A percentile compares a stretch with the other conserved stretches of the same genome.
Evolutionary conservation across 2,329 filamentous ascomycete species (phyloP).

Genomic region (Penicillium sp.): DNA sequence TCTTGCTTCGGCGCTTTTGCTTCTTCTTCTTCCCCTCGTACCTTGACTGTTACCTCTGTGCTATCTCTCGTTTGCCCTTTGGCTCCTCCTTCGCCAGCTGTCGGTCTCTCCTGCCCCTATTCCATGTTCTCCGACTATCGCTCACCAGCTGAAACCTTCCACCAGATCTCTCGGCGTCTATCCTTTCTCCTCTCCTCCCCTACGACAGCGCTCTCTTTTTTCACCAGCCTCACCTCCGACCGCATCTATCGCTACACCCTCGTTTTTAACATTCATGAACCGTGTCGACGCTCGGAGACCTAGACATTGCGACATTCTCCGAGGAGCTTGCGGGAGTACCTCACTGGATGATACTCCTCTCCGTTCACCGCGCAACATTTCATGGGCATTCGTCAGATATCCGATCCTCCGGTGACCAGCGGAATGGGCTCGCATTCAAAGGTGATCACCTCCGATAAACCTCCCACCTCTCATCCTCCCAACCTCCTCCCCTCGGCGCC

Average conservation of each 20-base stretch:
- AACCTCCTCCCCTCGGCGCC: constrained; percentile 68
- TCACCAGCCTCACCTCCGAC: neutral
- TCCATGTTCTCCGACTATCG: constrained; percentile 12
- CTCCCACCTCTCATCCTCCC: constrained; percentile 59
- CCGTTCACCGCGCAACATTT: constrained; percentile 27
- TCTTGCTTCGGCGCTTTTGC: constrained; percentile 1
- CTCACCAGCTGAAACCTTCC: constrained; percentile 14
- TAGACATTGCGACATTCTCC: constrained; percentile 21
- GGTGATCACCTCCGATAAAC: constrained; percentile 55
- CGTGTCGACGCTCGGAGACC: constrained; percentile 9
- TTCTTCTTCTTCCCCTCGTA: neutral
- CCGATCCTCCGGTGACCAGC: constrained; percentile 33
- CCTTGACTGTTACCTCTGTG: neutral
- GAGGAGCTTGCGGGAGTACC: constrained; percentile 23
- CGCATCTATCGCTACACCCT: neutral
- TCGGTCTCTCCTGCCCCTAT: constrained; percentile 16
- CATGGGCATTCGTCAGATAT: constrained; percentile 32
- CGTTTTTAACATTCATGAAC: constrained; percentile 24
- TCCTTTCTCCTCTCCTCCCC: constrained; percentile 1
- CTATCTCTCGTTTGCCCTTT: constrained; percentile 5
- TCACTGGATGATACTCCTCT: constrained; percentile 20
- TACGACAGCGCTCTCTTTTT: neutral
- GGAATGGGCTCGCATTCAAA: constrained; percentile 41
- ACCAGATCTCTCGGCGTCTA: constrained; percentile 7
- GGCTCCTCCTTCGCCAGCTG: constrained; percentile 3